These are phyloP conservation scores for Leccinellum luteum DNA, from an alignment of 768 basidiomycete genomes.

Conservation along the genomic window DNA sequence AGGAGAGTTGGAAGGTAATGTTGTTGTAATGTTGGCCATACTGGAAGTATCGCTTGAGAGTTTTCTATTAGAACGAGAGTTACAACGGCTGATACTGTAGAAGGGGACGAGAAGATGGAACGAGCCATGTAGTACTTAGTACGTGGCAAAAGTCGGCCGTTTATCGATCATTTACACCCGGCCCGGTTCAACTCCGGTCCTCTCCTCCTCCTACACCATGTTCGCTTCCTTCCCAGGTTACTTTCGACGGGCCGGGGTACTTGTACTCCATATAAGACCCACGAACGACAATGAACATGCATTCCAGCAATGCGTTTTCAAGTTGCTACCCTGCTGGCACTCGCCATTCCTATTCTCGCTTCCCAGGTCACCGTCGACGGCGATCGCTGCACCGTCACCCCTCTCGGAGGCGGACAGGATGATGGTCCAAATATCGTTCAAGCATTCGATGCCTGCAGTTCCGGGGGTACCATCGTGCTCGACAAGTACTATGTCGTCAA, in stretches of 20 bases:
- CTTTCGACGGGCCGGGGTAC: too few relatives aligned
- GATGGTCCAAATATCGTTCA: constrained; percentile 33
- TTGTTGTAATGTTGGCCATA: constrained; percentile 35
- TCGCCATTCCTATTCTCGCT: not conserved
- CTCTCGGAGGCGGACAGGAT: not conserved
- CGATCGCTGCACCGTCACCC: constrained; percentile 25
- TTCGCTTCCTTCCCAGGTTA: too few relatives aligned
- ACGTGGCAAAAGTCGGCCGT: constrained; percentile 19
- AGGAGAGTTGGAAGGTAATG: constrained; percentile 44
- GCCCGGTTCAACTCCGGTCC: not conserved
- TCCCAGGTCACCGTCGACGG: not conserved
- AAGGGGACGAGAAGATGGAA: constrained; percentile 22
- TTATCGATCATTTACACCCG: constrained; percentile 13
- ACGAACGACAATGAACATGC: constrained; percentile 6
- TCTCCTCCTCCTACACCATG: too few relatives aligned
- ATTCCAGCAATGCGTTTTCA: not conserved
- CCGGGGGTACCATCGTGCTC: constrained; percentile 30
- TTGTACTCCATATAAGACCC: too few relatives aligned
- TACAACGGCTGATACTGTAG: constrained; percentile 21
- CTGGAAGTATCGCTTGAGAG: constrained; percentile 38
- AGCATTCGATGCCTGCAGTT: constrained; percentile 28
- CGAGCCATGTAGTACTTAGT: not conserved
- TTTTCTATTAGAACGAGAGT: constrained; percentile 58
- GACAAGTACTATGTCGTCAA: constrained; percentile 38
- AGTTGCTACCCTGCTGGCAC: not conserved